These are phyloP conservation scores for Monosporascus sp. DNA, from an alignment of 2,329 filamentous ascomycete genomes.

Conservation along the genomic window DNA sequence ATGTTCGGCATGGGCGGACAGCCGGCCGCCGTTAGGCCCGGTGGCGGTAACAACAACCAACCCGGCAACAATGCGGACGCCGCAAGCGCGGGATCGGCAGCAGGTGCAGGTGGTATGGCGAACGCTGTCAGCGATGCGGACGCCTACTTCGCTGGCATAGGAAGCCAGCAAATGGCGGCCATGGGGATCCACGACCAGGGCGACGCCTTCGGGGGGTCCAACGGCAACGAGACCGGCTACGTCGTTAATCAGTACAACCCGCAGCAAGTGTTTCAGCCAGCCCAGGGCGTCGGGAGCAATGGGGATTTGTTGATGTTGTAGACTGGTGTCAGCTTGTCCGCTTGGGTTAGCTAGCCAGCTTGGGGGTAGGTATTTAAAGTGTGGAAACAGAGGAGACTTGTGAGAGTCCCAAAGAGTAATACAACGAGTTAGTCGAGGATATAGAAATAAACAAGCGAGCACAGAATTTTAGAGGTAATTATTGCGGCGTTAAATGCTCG, in stretches of 20 bases:
- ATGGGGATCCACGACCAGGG: constrained; percentile 62
- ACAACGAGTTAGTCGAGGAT: too few species aligned
- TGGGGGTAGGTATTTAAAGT: too few species aligned
- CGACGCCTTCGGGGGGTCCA: constrained; percentile 59
- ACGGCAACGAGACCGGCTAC: constrained; percentile 49
- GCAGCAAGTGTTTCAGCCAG: constrained; percentile 68
- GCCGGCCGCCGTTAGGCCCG: constrained; percentile 44
- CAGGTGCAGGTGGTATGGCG: constrained; percentile 36
- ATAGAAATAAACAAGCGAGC: too few species aligned
- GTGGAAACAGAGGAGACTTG: too few species aligned
- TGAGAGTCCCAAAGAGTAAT: too few species aligned
- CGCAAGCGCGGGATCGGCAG: constrained; percentile 17
- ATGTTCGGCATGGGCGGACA: constrained; percentile 51
- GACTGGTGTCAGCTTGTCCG: background rate
- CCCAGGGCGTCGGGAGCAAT: constrained; percentile 58
- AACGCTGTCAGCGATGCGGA: constrained; percentile 81
- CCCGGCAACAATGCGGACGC: constrained; percentile 6
- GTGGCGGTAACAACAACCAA: constrained; percentile 11
- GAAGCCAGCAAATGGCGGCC: constrained; percentile 65
- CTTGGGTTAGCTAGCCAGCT: too few species aligned
- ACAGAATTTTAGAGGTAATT: too few species aligned
- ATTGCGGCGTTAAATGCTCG: too few species aligned
- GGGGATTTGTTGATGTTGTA: constrained; percentile 67
- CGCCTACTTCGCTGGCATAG: constrained; percentile 79
- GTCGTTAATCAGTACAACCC: constrained; percentile 80